phyloP scores from a whole-genome alignment of 2,329 filamentous ascomycete genomes.

The Aspergillus ustus region DNA sequence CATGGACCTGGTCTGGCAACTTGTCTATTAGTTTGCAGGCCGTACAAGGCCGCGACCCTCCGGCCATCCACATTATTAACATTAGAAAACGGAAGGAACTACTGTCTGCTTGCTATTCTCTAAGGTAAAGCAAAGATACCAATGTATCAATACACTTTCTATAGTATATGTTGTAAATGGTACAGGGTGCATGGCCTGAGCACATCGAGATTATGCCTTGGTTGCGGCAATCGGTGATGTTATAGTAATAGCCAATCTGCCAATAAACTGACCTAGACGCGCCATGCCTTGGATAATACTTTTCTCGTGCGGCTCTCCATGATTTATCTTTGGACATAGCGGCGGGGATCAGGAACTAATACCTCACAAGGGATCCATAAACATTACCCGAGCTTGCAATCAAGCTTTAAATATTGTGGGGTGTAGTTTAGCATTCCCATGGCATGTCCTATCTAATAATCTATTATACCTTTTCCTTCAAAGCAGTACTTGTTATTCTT shows the following conservation, averaged over 20 bases:
- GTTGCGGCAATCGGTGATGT: neutral
- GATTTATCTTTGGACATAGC: no score
- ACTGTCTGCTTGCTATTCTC: no score
- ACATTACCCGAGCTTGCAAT: no score
- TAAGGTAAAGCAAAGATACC: no score
- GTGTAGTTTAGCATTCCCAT: no score
- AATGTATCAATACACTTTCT: neutral
- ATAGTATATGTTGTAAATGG: neutral
- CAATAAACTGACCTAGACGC: neutral
- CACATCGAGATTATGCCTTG: conserved; percentile 1
- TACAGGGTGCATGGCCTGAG: neutral
- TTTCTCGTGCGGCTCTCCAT: no score
- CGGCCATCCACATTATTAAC: neutral
- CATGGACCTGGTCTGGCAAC: conserved; percentile 6
- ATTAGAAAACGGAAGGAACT: neutral
- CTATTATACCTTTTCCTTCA: conserved; percentile 3
- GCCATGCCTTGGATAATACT: no score
- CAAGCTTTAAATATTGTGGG: no score
- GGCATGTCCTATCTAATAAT: neutral
- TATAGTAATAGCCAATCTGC: conserved; percentile 1
- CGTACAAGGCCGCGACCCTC: conserved; percentile 1
- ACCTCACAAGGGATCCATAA: no score
- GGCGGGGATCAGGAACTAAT: no score
- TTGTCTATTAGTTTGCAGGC: conserved; percentile 1
- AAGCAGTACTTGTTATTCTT: conserved; percentile 19